Base-by-base conservation (phyloP, 1,139 yeast genomes). In the Diutina sp. region DNA sequence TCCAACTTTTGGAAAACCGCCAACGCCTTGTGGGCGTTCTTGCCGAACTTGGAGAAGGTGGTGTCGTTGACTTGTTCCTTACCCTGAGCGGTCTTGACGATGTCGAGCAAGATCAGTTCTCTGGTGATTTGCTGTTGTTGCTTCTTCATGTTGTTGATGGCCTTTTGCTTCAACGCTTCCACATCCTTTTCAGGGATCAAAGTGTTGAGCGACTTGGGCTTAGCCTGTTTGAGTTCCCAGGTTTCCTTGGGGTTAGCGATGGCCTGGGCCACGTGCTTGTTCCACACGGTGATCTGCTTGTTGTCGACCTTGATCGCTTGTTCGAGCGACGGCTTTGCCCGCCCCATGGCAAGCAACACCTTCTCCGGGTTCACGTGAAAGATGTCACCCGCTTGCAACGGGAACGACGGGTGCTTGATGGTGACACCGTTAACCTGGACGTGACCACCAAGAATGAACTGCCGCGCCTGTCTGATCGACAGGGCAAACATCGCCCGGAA, bases 401-500 rank as follows among this genome's bases (percentile, higher is more conserved):
- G 83, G 68, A 78, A 91, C 3, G 91, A 84, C 5, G 98, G 96
- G 63, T 88, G 90, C 63, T 79, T 83, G 60, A 91, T 85, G 25
- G 76, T 68, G 28, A 82, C 80, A 7, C 97, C 97, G 67, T 93
- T 93, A 45, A 93, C 98, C 61, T 77, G 74, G 18, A 93, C 99
- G 62, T 85, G 78, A 0, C 97, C 97, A 56, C 84, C 84, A 32
- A 88, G 72, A 59, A 93, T 85, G 65, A 87, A 90, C 67, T 88
- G 91, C 63, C 97, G 83, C 1, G 99, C 97, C 71, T 93, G 98
- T 76, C 97, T 84, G 7, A 90, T 83, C 7, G 96, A 88, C 6
- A 96, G 82, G 4, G 99, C 97, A 74, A 93, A 91, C 87, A 93
- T 79, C 46, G 97, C 78, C 70, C 99, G 83, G 73, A 89, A 93